Conservation (phyloP, 23 red algal genomes). For the Gracilaria domingensis region DNA sequence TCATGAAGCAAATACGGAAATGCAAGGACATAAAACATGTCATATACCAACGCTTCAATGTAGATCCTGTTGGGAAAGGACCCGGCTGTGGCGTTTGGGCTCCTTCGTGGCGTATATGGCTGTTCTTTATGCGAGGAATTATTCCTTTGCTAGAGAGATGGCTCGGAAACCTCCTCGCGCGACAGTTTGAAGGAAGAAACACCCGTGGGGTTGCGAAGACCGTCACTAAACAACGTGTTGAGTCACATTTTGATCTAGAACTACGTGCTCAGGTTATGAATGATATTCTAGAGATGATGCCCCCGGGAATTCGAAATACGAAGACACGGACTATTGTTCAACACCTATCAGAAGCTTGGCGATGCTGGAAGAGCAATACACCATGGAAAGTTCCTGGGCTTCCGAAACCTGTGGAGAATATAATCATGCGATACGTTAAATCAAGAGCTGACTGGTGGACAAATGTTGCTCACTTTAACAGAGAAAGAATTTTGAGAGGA, state of each 20-base stretch:
- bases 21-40: conserved; percentile 99
- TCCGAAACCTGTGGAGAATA: conserved; percentile 85
- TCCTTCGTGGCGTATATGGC: conserved; percentile 95
- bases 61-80: conserved; percentile 89
- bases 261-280: conserved; percentile 89
- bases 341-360: conserved; percentile 96
- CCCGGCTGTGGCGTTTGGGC: conserved; percentile 95
- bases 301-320: conserved; percentile 72
- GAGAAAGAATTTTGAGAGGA: conserved; percentile 84
- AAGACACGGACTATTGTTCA: conserved; percentile 85
- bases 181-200: conserved; percentile 96
- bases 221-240: conserved; percentile 95
- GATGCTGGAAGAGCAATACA: conserved; percentile 97
- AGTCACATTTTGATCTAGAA: conserved; percentile 97
- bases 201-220: conserved; percentile 87
- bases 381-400: conserved; percentile 94
- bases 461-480: conserved; percentile 83
- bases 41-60: conserved; percentile 95
- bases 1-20: conserved; percentile 97
- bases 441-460: conserved; percentile 98
- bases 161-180: conserved; percentile 97
- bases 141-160: conserved; percentile 96
- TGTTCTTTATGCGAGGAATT: conserved; percentile 96
- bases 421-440: conserved; percentile 96
- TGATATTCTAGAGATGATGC: conserved; percentile 97